Conservation (phyloP, 805 yeast genomes). For the Pichia phayaonensis region DNA sequence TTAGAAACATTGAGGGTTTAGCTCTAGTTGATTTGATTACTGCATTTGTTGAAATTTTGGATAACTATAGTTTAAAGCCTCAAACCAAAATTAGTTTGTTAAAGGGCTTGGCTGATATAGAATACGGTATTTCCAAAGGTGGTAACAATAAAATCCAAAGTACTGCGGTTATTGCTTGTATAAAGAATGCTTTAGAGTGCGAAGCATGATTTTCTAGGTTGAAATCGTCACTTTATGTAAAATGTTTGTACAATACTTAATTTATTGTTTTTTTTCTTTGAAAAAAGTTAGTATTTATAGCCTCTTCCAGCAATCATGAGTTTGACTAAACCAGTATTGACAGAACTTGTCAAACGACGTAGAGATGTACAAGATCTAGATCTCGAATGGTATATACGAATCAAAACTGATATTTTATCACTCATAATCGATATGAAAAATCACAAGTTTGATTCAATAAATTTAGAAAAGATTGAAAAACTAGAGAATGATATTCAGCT, state of each 20-base stretch:
- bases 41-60: conserved; percentile 67
- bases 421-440: conserved; percentile 12
- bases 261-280: not conserved
- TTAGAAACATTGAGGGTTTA: conserved; percentile 70
- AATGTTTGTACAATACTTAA: not conserved
- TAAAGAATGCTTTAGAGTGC: conserved; percentile 57
- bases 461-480: conserved; percentile 13
- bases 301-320: not conserved
- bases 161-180: conserved; percentile 82
- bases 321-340: conserved; percentile 4
- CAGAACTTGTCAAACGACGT: conserved; percentile 22
- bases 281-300: not conserved
- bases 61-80: conserved; percentile 56
- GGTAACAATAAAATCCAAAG: conserved; percentile 87
- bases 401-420: conserved; percentile 16
- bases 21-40: conserved; percentile 81
- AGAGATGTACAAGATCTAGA: conserved; percentile 26
- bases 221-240: not conserved
- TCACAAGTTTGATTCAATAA: conserved; percentile 12
- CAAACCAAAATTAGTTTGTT: conserved; percentile 57
- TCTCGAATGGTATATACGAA: conserved; percentile 19
- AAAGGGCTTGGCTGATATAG: conserved; percentile 75
- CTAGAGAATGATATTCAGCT: conserved; percentile 15
- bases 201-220: conserved; percentile 21
- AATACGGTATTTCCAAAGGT: conserved; percentile 85